A percentile compares a stretch with the other conserved stretches of the same genome.
phyloP scores from a whole-genome alignment of 148 eudicot species.

The Rhododendron ferrugineum region DNA sequence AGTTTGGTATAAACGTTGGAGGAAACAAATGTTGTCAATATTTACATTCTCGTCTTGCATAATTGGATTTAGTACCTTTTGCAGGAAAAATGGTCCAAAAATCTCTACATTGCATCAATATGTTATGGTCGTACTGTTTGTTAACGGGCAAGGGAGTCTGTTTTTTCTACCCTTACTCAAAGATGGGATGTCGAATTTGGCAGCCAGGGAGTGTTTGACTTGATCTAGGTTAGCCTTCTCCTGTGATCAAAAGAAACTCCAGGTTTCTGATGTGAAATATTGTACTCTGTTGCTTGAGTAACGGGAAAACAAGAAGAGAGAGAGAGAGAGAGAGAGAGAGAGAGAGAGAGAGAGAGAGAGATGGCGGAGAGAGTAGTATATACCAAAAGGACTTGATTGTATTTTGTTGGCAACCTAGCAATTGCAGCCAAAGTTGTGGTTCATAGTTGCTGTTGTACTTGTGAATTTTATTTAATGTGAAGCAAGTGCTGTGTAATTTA shows the following conservation, averaged over 20 bases:
- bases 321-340: neutral
- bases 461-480: neutral
- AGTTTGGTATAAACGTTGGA: neutral
- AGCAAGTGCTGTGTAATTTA: neutral
- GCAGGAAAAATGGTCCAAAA: conserved; percentile 87
- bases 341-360: neutral
- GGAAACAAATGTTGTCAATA: neutral
- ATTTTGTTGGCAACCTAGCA: neutral
- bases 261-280: neutral
- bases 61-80: conserved; percentile 2
- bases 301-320: neutral
- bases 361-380: neutral
- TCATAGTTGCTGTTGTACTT: neutral
- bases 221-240: neutral
- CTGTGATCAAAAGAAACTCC: neutral
- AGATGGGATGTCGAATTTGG: neutral
- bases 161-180: neutral
- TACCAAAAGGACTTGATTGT: neutral
- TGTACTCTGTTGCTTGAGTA: neutral
- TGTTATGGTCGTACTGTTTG: conserved; percentile 88
- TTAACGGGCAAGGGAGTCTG: neutral
- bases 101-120: conserved; percentile 83
- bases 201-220: neutral
- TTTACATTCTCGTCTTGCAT: neutral
- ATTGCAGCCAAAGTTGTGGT: neutral